Base-by-base conservation (phyloP, 1,284 basidiomycete species). In the Hymenochaete sp. region DNA sequence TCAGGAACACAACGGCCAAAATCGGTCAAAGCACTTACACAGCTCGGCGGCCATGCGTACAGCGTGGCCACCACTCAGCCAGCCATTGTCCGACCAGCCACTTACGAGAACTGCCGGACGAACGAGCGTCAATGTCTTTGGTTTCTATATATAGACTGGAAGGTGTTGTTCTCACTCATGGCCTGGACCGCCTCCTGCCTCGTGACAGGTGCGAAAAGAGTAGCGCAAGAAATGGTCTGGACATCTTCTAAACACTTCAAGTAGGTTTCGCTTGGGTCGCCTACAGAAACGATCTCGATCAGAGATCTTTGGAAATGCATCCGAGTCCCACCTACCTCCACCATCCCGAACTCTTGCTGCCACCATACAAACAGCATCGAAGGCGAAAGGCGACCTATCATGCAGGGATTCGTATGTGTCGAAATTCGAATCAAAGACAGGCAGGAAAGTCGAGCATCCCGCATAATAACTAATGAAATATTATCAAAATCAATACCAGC, bases 1-100 rank as follows among this genome's bases (percentile, higher is more conserved):
- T 21, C 40, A 31, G 39, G 25, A 31, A 21, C 38, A 7, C 16
- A 24, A 38, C 25, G 22, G 38, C 40, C 21, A 18, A 46, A 19
- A 25, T 21, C 16, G 52, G 16, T n/a, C 27, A 40, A 8, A 37
- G 11, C 14, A 62, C 79, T 62, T 58, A 84, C 84, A 84, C 46
- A 93, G 71, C 59, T 95, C 91, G 67, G 93, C 78, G 16, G 88
- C 91, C 88, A 95, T 92, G 45, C 91, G 76, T 13, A 93, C 88
- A 13, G 91, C 91, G 64, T 93, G 90, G 4, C 89, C 89, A 4
- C 88, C 87, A 53, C 85, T 86, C 19, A 93, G 64, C 91, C 91
- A 95, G 2, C 89, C 90, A 55, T 88, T 87, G 54, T 92, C 87
- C 10, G 85, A 89, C 83, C 90, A 93, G 5, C 89, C 88, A 19